Evolutionary conservation across 768 basidiomycete species (phyloP).

Genomic region (Fomitopsis pulvina): DNA sequence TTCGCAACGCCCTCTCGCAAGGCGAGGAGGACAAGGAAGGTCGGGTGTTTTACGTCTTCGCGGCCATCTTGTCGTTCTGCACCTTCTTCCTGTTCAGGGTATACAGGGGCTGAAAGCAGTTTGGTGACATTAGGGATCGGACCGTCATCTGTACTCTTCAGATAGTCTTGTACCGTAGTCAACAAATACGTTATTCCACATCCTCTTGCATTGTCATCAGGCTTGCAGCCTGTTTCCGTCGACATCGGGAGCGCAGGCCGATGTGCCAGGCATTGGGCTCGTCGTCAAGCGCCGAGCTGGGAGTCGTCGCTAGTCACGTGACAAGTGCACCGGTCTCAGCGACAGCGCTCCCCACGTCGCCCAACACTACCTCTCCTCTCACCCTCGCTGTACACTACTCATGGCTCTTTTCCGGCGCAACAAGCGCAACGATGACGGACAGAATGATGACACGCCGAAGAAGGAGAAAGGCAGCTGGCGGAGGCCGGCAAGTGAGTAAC

Average conservation of each 20-base stretch:
- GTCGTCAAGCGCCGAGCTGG: too few relatives aligned
- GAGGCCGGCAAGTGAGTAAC: conserved; percentile 69
- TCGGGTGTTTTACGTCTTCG: conserved; percentile 87
- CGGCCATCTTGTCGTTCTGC: conserved; percentile 38
- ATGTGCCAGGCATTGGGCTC: too few relatives aligned
- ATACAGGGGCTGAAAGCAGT: conserved; percentile 23
- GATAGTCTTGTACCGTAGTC: too few relatives aligned
- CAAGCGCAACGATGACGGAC: conserved; percentile 29
- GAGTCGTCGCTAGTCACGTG: too few relatives aligned
- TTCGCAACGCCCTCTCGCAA: conserved; percentile 67
- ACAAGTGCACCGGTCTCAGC: too few relatives aligned
- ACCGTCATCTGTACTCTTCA: too few relatives aligned
- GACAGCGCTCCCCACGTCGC: background rate
- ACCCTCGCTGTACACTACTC: background rate
- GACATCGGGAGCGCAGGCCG: too few relatives aligned
- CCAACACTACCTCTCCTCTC: background rate
- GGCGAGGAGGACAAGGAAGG: conserved; percentile 62
- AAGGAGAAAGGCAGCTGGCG: conserved; percentile 86
- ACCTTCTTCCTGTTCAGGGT: conserved; percentile 23
- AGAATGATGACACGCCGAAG: conserved; percentile 36
- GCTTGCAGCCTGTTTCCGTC: too few relatives aligned
- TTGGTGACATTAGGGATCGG: too few relatives aligned
- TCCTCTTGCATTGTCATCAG: too few relatives aligned
- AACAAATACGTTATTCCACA: too few relatives aligned
- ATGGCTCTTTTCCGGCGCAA: conserved; percentile 29